Base-by-base conservation (phyloP, 1,284 basidiomycete genomes). In the Rhodotorula sp. region DNA sequence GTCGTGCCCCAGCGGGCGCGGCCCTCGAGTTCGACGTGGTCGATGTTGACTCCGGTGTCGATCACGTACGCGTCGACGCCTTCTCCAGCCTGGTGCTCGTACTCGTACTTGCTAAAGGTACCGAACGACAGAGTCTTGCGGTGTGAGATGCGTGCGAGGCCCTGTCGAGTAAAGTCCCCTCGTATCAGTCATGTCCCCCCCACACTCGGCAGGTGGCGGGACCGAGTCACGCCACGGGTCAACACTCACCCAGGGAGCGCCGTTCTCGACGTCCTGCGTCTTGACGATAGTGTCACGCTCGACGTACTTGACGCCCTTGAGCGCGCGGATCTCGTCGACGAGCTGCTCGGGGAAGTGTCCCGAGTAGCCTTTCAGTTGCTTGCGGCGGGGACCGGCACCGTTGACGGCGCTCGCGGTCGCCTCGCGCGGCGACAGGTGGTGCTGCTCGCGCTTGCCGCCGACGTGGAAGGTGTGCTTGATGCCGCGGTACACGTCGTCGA, bases 141-240 rank as follows among this genome's bases (percentile, higher is more conserved):
- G 84, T 99, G 97, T 76, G 92, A 95, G 80, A 99, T 88, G 70
- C 97, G 91, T 61, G 96, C 95, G 56, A 99, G 89, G 81, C 97
- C 93, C 92, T 93, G 78, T 56, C 23, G 57, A 21, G 18, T 54
- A 59, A 70, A n/a, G 34, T 34, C 34, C 34, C 58, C 49, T 73
- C 29, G 60, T 15, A n/a, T 48, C 49, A 56, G 70, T 51, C 20
- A 46, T 49, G 3, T 12, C 46, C 48, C 51, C 51, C 39, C 52
- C 62, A 43, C 46, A 20, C 59, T n/a, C 21, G 26, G 10, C 31
- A 58, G 57, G 62, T 51, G 43, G 46, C 31, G 23, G 48, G 62
- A 23, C 49, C 49, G 49, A 51, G 49, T 20, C 23, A 23, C 18
- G n/a, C 21, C 23, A n/a, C 8, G 51, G 58, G 29, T 20, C 48